Conservation (phyloP, 345 rosid species). For the rapeseed (Brassica napus) region Da-Ae NC_063436.1:12624001-12624500, state of each 20-base stretch:
- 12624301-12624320: no score
- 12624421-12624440: no score
- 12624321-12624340: no score
- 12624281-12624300: no score
- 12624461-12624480: no score
- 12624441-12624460: no score
- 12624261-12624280: not conserved
- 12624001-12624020: conserved; percentile 46
- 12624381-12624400: no score
- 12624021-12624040: not conserved
- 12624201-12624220: not conserved
- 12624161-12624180: not conserved
- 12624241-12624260: not conserved
- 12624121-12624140: not conserved
- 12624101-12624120: not conserved
- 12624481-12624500: no score
- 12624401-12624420: no score
- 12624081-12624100: not conserved
- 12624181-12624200: not conserved
- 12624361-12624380: no score
- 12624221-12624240: no score
- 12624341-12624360: no score
- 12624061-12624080: not conserved
- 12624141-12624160: not conserved
- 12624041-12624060: not conserved